Conservation (phyloP, 1,139 yeast genomes). For the Kluyveromyces sp. region DNA sequence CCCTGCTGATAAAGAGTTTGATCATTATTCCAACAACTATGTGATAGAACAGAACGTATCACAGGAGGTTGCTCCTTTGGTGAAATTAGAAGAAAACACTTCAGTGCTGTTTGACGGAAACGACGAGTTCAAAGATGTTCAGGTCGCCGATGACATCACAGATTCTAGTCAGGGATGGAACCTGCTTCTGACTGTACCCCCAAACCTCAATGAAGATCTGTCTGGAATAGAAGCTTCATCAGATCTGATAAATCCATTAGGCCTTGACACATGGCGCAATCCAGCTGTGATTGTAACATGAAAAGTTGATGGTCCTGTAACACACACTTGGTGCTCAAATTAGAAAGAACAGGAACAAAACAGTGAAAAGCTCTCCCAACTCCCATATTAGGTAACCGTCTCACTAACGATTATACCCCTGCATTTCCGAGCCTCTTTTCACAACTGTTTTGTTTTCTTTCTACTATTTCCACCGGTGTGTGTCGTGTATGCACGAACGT, state of each 20-base stretch:
- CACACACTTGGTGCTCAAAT: neutral
- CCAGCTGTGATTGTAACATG: slow-evolving; percentile 35
- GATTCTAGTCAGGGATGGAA: slow-evolving; percentile 14
- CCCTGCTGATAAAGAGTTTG: neutral
- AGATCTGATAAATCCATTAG: slow-evolving; percentile 21
- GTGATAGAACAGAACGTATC: neutral
- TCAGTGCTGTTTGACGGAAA: neutral
- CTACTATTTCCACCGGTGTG: neutral
- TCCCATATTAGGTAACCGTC: neutral
- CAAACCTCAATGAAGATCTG: slow-evolving; percentile 1
- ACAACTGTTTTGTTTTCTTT: slow-evolving; percentile 8
- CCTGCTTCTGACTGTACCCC: slow-evolving; percentile 13
- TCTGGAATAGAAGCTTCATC: slow-evolving; percentile 4
- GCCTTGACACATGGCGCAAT: slow-evolving; percentile 38
- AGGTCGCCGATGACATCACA: neutral
- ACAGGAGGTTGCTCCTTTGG: neutral
- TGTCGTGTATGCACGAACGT: neutral
- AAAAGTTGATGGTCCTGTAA: slow-evolving; percentile 3
- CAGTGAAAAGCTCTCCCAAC: neutral
- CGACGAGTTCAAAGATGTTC: neutral
- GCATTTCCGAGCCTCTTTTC: slow-evolving; percentile 1
- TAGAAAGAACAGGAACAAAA: slow-evolving; percentile 1
- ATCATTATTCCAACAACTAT: neutral
- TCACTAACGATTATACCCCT: neutral
- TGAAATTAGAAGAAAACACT: neutral